These are phyloP conservation scores for Alternaria viburni DNA, from an alignment of 2,329 filamentous ascomycete genomes.

Conservation along the genomic window DNA sequence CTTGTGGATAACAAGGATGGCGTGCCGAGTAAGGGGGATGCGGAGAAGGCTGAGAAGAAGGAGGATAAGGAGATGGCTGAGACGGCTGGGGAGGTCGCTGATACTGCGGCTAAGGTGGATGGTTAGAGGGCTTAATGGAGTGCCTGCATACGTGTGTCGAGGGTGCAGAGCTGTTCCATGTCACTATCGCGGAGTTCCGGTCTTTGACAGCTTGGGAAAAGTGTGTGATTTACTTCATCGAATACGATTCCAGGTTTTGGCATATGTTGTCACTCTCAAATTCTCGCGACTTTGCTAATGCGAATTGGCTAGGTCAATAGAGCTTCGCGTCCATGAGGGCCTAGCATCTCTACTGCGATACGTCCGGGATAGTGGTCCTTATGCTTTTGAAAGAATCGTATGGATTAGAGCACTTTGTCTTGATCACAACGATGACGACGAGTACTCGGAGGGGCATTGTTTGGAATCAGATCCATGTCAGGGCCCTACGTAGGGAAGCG, in stretches of 20 bases:
- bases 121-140: conserved; percentile 26
- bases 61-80: conserved; percentile 55
- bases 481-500: background rate
- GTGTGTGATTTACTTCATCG: background rate
- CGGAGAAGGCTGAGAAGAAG: conserved; percentile 44
- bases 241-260: background rate
- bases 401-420: too few species aligned
- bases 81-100: conserved; percentile 34
- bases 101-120: conserved; percentile 46
- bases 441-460: background rate
- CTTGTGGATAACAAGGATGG: conserved; percentile 56
- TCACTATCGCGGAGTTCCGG: background rate
- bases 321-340: too few species aligned
- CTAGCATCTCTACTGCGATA: too few species aligned
- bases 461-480: too few species aligned
- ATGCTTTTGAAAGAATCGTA: too few species aligned
- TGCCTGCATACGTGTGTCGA: too few species aligned
- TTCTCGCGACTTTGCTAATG: background rate
- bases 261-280: background rate
- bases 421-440: too few species aligned
- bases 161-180: too few species aligned
- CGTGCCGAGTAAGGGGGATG: conserved; percentile 24
- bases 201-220: background rate
- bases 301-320: background rate
- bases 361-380: too few species aligned